Evolutionary conservation across 768 basidiomycete genomes (phyloP).

Genomic region (Boletus fagicola): DNA sequence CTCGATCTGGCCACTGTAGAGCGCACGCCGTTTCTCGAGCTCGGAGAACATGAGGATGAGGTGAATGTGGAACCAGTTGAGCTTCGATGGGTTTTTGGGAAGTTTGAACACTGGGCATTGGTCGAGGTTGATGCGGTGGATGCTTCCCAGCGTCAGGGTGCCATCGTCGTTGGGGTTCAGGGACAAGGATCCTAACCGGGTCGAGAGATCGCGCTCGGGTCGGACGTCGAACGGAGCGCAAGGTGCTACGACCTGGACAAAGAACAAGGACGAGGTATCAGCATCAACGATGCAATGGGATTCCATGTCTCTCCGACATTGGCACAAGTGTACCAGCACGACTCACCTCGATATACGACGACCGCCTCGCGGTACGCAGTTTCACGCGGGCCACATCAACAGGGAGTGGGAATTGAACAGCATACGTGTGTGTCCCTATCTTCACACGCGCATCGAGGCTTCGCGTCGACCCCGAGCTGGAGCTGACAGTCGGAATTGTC

Average conservation of each 20-base stretch:
- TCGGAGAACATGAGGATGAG: conserved; percentile 27
- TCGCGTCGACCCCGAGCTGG: neutral
- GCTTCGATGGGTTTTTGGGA: conserved; percentile 2
- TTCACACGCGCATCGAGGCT: conserved; percentile 5
- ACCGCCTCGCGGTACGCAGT: conserved; percentile 50
- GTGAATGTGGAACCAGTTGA: conserved; percentile 33
- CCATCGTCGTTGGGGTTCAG: neutral
- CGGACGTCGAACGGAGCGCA: conserved; percentile 15
- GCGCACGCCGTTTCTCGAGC: conserved; percentile 1
- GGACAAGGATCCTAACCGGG: conserved; percentile 29
- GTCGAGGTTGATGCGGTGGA: conserved; percentile 40
- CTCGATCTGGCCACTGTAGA: too few relatives aligned
- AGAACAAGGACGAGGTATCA: neutral
- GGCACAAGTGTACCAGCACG: neutral
- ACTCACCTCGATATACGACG: conserved; percentile 44
- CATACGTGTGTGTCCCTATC: conserved; percentile 16
- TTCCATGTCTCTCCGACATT: neutral
- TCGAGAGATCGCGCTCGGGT: conserved; percentile 20
- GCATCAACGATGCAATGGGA: neutral
- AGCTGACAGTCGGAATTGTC: conserved; percentile 9
- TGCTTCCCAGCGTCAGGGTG: conserved; percentile 31
- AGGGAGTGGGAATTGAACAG: conserved; percentile 44
- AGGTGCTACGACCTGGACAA: conserved; percentile 23
- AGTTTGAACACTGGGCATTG: conserved; percentile 33
- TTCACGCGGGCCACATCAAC: conserved; percentile 38